A percentile compares a stretch with the other conserved stretches of the same genome.
Evolutionary conservation across 805 yeast species (phyloP).

Genomic region (Yamadazyma ubonensis): DNA sequence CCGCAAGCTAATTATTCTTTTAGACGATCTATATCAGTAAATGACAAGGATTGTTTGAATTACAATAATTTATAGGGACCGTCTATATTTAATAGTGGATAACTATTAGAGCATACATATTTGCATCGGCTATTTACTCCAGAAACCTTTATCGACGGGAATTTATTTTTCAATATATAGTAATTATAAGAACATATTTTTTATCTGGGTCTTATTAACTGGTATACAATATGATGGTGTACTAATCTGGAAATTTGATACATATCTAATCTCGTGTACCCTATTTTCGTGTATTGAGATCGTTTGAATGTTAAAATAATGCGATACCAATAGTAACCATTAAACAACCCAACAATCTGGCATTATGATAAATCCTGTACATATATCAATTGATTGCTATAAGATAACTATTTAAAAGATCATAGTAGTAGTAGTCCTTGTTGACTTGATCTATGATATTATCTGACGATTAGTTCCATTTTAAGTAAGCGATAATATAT

Average conservation of each 20-base stretch:
- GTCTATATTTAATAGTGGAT: not conserved
- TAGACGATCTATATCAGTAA: not conserved
- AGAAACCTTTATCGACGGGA: not conserved
- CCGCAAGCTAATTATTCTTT: no score
- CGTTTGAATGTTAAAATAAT: not conserved
- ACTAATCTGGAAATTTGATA: not conserved
- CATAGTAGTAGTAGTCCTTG: no score
- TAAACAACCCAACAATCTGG: not conserved
- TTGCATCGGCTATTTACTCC: constrained; percentile 1
- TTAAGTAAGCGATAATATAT: no score
- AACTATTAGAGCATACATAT: constrained; percentile 1
- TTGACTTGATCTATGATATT: no score
- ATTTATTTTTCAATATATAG: not conserved
- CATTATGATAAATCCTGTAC: no score
- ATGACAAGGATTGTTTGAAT: not conserved
- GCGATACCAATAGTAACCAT: not conserved
- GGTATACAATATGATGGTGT: not conserved
- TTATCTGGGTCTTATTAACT: not conserved
- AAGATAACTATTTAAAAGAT: no score
- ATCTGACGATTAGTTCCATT: no score
- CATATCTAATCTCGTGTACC: not conserved
- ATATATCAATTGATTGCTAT: no score
- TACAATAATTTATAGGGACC: not conserved
- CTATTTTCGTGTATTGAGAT: not conserved
- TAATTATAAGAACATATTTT: not conserved